A percentile compares a stretch with the other conserved stretches of the same genome.
These are phyloP conservation scores for Fusarium xylarioides DNA, from an alignment of 2,329 filamentous ascomycete species.

Conservation along the genomic window DNA sequence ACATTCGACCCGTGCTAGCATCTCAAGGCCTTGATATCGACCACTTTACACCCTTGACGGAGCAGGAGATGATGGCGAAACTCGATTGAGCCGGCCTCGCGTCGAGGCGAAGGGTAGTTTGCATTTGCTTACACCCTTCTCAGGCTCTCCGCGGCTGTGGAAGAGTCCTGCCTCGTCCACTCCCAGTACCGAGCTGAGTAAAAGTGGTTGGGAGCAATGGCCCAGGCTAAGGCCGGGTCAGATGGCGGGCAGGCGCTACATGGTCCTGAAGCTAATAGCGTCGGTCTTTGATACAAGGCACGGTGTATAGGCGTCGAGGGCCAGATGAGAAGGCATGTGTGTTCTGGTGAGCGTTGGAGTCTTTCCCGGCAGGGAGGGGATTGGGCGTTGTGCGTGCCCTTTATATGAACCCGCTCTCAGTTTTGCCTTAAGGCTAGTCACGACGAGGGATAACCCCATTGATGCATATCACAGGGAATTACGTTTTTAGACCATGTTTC, in stretches of 20 bases:
- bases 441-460: conserved; percentile 44
- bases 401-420: conserved; percentile 41
- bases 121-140: conserved; percentile 44
- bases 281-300: conserved; percentile 37
- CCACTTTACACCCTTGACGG: conserved; percentile 88
- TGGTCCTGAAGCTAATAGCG: conserved; percentile 43
- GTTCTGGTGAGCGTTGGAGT: conserved; percentile 45
- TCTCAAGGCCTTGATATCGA: conserved; percentile 89
- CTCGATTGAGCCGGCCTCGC: conserved; percentile 75
- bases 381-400: conserved; percentile 43
- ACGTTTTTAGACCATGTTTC: conserved; percentile 59
- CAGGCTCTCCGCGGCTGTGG: conserved; percentile 44
- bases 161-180: conserved; percentile 44
- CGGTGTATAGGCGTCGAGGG: conserved; percentile 32
- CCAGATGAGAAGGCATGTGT: conserved; percentile 43
- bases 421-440: conserved; percentile 41
- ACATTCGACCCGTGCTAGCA: conserved; percentile 78
- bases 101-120: conserved; percentile 46
- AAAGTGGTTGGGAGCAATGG: conserved; percentile 43
- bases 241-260: conserved; percentile 43
- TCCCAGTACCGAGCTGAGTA: conserved; percentile 44
- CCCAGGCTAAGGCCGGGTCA: conserved; percentile 42
- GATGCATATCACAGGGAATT: conserved; percentile 50
- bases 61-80: conserved; percentile 97
- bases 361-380: conserved; percentile 43